phyloP scores from a whole-genome alignment of 352 stramenopile genomes.

The Chrysophaeum taylorii region DNA sequence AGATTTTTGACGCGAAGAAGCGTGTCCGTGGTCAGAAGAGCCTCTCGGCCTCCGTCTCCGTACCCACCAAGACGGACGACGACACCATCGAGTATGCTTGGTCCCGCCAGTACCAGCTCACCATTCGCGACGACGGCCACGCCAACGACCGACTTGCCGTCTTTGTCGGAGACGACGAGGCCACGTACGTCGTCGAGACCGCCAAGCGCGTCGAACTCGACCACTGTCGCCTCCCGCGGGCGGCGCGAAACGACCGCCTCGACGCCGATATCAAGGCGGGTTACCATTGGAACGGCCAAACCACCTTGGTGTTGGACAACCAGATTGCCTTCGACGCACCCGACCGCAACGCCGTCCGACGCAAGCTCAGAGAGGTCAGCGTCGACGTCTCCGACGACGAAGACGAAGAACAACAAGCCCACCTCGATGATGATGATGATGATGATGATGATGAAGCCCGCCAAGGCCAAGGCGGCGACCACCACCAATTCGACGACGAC shows the following conservation, averaged over 20 bases:
- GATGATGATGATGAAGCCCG: too few species aligned
- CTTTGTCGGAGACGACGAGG: background rate
- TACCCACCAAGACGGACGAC: background rate
- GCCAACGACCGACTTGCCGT: background rate
- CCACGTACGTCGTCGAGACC: background rate
- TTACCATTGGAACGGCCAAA: constrained; percentile 4
- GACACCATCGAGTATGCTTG: background rate
- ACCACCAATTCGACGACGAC: too few species aligned
- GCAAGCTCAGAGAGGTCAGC: background rate
- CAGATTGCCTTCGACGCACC: background rate
- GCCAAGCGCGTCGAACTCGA: constrained; percentile 12
- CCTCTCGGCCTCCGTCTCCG: background rate
- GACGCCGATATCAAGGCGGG: background rate
- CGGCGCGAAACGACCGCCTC: constrained; percentile 2
- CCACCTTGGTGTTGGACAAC: background rate
- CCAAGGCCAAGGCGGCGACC: too few species aligned
- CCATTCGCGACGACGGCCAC: background rate
- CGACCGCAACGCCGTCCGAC: background rate
- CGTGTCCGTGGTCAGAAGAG: background rate
- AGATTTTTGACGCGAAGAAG: background rate
- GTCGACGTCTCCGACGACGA: constrained; percentile 6
- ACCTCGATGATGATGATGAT: too few species aligned
- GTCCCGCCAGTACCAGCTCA: constrained; percentile 11
- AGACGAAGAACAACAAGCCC: too few species aligned
- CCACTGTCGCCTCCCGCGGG: background rate